Evolutionary conservation across 106 monocot genomes (phyloP).

Genomic region (Iris macrosiphon): DNA sequence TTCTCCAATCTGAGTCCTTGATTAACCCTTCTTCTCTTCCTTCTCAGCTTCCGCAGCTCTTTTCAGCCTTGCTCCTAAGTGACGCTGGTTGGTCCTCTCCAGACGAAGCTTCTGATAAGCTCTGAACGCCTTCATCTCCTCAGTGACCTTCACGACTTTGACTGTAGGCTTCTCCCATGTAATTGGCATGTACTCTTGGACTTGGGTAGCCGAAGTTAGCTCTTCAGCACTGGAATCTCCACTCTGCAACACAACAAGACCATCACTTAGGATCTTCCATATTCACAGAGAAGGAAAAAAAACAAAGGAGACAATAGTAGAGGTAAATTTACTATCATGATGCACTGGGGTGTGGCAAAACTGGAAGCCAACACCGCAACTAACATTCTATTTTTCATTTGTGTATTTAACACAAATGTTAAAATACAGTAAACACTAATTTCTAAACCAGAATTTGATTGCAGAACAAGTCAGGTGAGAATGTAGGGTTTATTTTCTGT

Average conservation of each 20-base stretch:
- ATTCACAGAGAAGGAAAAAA: too few species aligned
- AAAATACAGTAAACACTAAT: too few species aligned
- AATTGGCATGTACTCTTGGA: slow-evolving; percentile 28
- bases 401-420: too few species aligned
- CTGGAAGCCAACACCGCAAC: too few species aligned
- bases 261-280: too few species aligned
- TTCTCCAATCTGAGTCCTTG: neutral
- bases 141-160: slow-evolving; percentile 38
- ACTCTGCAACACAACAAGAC: slow-evolving; percentile 29
- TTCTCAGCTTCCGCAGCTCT: slow-evolving; percentile 73
- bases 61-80: slow-evolving; percentile 54
- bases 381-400: too few species aligned
- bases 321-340: too few species aligned
- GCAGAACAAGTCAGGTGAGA: too few species aligned
- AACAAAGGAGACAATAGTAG: too few species aligned
- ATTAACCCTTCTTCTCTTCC: slow-evolving; percentile 57
- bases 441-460: too few species aligned
- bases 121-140: slow-evolving; percentile 61
- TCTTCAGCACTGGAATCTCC: slow-evolving; percentile 40
- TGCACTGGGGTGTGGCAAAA: too few species aligned
- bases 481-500: too few species aligned
- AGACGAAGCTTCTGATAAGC: slow-evolving; percentile 56
- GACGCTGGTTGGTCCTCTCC: slow-evolving; percentile 52
- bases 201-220: slow-evolving; percentile 30
- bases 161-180: slow-evolving; percentile 24